phyloP scores from a whole-genome alignment of 2,329 filamentous ascomycete species.

The Pseudogymnoascus sp. region DNA sequence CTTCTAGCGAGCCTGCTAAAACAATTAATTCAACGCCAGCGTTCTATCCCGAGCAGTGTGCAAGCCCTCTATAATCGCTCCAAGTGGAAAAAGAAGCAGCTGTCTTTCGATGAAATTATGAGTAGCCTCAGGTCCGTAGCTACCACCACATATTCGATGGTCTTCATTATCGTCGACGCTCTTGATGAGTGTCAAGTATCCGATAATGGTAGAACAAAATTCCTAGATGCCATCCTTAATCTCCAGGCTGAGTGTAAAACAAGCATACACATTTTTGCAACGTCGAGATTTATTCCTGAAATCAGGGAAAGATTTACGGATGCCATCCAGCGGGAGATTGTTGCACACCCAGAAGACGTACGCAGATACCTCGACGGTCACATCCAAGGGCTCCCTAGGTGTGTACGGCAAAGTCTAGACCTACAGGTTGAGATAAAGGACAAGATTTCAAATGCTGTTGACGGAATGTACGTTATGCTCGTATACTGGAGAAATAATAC shows the following conservation, averaged over 20 bases:
- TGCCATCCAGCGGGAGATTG: conserved; percentile 24
- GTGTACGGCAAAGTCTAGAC: conserved; percentile 14
- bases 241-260: conserved; percentile 16
- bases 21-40: conserved; percentile 28
- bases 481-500: background rate
- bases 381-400: conserved; percentile 18
- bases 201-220: conserved; percentile 1
- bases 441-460: conserved; percentile 18
- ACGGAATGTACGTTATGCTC: conserved; percentile 29
- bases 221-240: conserved; percentile 16
- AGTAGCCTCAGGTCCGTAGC: conserved; percentile 17
- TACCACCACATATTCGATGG: conserved; percentile 14
- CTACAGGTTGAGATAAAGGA: conserved; percentile 22
- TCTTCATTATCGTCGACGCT: conserved; percentile 17
- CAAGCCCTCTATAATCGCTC: conserved; percentile 25
- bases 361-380: conserved; percentile 23
- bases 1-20: conserved; percentile 32
- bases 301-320: conserved; percentile 20
- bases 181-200: conserved; percentile 13
- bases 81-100: conserved; percentile 17
- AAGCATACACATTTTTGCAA: conserved; percentile 26
- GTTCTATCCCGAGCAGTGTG: conserved; percentile 25
- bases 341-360: conserved; percentile 27
- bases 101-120: conserved; percentile 22
- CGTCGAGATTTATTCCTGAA: conserved; percentile 26